phyloP scores from a whole-genome alignment of 2,329 filamentous ascomycete genomes.

The Paradendryphiella salina region DNA sequence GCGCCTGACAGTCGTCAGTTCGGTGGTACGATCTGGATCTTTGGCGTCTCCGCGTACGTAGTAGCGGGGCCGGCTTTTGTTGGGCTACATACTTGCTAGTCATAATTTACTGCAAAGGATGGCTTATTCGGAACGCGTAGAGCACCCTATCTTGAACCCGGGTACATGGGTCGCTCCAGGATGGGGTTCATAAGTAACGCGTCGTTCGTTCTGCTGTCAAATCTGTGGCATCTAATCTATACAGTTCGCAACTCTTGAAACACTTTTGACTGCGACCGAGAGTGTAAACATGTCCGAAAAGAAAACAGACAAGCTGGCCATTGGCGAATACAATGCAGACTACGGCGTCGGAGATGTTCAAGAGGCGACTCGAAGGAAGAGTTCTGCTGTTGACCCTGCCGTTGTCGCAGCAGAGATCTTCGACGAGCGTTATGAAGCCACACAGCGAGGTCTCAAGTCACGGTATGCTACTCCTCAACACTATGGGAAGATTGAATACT shows the following conservation, averaged over 20 bases:
- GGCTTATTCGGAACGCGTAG: slow-evolving; percentile 8
- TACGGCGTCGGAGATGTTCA: slow-evolving; percentile 17
- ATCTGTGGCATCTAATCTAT: neutral
- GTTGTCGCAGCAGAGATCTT: slow-evolving; percentile 37
- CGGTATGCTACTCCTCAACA: slow-evolving; percentile 30
- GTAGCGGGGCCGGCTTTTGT: neutral
- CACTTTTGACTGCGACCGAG: neutral
- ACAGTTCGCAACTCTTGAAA: neutral
- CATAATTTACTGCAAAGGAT: slow-evolving; percentile 7
- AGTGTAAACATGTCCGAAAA: slow-evolving; percentile 25
- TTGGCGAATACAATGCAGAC: slow-evolving; percentile 7
- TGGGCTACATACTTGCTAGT: slow-evolving; percentile 1
- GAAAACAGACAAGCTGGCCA: slow-evolving; percentile 7
- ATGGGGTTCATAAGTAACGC: slow-evolving; percentile 1
- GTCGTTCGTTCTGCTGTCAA: neutral
- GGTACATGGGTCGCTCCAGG: neutral
- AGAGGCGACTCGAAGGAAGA: slow-evolving; percentile 19
- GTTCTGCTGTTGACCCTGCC: slow-evolving; percentile 31
- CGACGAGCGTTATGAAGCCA: slow-evolving; percentile 43
- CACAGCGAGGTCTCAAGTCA: slow-evolving; percentile 48
- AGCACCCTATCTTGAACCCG: slow-evolving; percentile 8
- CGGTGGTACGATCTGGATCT: neutral
- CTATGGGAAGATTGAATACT: slow-evolving; percentile 46
- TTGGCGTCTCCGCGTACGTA: slow-evolving; percentile 3
- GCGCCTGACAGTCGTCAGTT: neutral